Base-by-base conservation (phyloP, 164 flowering plant species). In the Aristolochia contorta region DNA sequence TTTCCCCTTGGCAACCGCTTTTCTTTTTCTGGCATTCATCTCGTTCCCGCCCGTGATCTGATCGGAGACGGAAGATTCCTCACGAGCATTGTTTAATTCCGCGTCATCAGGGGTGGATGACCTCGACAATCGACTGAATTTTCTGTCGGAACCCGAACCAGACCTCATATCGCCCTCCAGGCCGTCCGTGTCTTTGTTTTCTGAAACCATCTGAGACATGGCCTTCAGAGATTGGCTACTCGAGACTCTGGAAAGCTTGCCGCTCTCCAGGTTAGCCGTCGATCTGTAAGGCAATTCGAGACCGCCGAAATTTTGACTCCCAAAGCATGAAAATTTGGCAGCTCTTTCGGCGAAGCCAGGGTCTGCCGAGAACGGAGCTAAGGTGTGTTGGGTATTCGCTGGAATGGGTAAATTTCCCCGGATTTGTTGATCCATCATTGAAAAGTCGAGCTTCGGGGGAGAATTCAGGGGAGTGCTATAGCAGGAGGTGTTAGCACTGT, bases 311-410 rank as follows among this genome's bases (percentile, higher is more conserved):
- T 67, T 83, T 55, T 79, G 33, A 60, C 74, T 77, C 0, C 89
- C 79, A 37, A 88, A 91, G 65, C 84, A 79, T 2, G 97, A 86
- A 59, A 75, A 83, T 65, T 78, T 83, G 6, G 96, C 96, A 37
- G 96, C 97, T 62, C 97, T 70, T 68, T 86, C 94, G 0, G 78
- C 91, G 45, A 91, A 91, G 12, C 89, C 97, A 9, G 96, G 91
- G 71, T 85, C 97, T 10, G 84, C 64, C 0, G 81, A 45, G 27
- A 89, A 74, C 6, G 80, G 74, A 0, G 89, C 79, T 59, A 87
- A 65, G 56, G 65, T 57, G 9, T 84, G 70, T 59, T 61, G 50
- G 19, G 55, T 61, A n/a, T 68, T 41, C 50, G 75, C 54, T 19
- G 61, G 46, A 62, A 47, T 41, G 74, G 75, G 75, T 0, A 74